These are phyloP conservation scores for Fragaria vesca DNA, from an alignment of 306 rosid species.

Conservation along the genomic window DNA sequence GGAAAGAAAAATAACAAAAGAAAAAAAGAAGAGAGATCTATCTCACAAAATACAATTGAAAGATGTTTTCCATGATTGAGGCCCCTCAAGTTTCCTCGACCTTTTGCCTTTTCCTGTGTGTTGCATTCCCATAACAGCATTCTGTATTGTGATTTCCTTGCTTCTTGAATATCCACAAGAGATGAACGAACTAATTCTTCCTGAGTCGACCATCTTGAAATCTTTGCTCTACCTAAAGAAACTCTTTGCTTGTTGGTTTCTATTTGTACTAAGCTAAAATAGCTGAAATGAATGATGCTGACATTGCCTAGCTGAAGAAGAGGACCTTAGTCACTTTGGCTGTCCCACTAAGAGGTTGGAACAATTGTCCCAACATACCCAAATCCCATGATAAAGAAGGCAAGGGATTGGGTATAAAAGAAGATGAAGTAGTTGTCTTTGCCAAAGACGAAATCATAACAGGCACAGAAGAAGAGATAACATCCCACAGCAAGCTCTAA, in stretches of 20 bases:
- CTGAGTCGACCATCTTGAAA: slow-evolving; percentile 37
- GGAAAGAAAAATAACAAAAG: neutral
- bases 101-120: slow-evolving; percentile 21
- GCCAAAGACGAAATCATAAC: slow-evolving; percentile 61
- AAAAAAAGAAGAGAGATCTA: slow-evolving; percentile 17
- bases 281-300: slow-evolving; percentile 16
- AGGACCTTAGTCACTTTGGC: slow-evolving; percentile 5
- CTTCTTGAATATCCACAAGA: slow-evolving; percentile 56
- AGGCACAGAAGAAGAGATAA: slow-evolving; percentile 70
- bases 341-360: slow-evolving; percentile 49
- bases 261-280: slow-evolving; percentile 33
- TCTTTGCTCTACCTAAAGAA: slow-evolving; percentile 44
- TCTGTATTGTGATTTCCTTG: slow-evolving; percentile 35
- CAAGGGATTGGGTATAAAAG: slow-evolving; percentile 62
- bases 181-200: slow-evolving; percentile 27
- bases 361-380: slow-evolving; percentile 83
- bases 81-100: slow-evolving; percentile 26
- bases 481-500: slow-evolving; percentile 66
- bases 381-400: slow-evolving; percentile 71
- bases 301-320: slow-evolving; percentile 16
- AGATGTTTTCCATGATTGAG: slow-evolving; percentile 20
- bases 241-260: slow-evolving; percentile 6
- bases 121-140: slow-evolving; percentile 36
- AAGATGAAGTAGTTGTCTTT: slow-evolving; percentile 61
- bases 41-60: slow-evolving; percentile 44